A percentile compares a stretch with the other conserved stretches of the same genome.
Conservation (phyloP, 164 flowering plant species). For the Nymphaea colorata region DNA sequence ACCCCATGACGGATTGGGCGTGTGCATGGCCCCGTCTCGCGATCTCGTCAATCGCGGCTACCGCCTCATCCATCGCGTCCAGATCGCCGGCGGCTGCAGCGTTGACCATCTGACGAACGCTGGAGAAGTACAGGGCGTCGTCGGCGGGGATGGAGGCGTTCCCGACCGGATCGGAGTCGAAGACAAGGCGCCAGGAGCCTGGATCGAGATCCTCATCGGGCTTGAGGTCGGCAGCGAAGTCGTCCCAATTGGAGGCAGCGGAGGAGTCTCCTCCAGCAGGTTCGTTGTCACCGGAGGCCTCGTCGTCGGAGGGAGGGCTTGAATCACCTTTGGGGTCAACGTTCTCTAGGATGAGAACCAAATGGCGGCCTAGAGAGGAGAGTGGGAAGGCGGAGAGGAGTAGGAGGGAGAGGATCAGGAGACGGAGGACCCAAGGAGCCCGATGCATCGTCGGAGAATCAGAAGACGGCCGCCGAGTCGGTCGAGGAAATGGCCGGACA, state of each 20-base stretch:
- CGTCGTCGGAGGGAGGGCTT: slow-evolving; percentile 15
- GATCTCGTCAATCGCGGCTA: slow-evolving; percentile 42
- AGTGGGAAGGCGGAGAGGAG: slow-evolving; percentile 23
- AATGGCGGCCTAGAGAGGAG: slow-evolving; percentile 31
- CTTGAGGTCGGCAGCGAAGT: slow-evolving; percentile 44
- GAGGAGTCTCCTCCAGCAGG: background rate
- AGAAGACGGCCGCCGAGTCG: background rate
- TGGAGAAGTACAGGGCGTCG: slow-evolving; percentile 37
- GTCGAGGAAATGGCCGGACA: background rate
- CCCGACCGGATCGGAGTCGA: slow-evolving; percentile 33
- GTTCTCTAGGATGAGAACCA: slow-evolving; percentile 57
- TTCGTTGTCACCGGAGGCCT: slow-evolving; percentile 3
- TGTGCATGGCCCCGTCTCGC: slow-evolving; percentile 46
- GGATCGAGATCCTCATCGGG: slow-evolving; percentile 80
- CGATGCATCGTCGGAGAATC: background rate
- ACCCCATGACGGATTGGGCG: slow-evolving; percentile 71
- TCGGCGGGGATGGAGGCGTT: background rate
- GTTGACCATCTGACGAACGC: slow-evolving; percentile 35
- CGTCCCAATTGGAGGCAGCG: slow-evolving; percentile 59
- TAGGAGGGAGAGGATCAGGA: background rate
- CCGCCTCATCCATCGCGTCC: slow-evolving; percentile 52
- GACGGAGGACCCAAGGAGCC: background rate
- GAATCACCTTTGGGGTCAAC: slow-evolving; percentile 53
- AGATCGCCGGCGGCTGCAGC: slow-evolving; percentile 41
- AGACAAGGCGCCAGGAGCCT: slow-evolving; percentile 85